These are phyloP conservation scores for Phyllachora maydis DNA, from an alignment of 2,329 filamentous ascomycete genomes.

Conservation along the genomic window DNA sequence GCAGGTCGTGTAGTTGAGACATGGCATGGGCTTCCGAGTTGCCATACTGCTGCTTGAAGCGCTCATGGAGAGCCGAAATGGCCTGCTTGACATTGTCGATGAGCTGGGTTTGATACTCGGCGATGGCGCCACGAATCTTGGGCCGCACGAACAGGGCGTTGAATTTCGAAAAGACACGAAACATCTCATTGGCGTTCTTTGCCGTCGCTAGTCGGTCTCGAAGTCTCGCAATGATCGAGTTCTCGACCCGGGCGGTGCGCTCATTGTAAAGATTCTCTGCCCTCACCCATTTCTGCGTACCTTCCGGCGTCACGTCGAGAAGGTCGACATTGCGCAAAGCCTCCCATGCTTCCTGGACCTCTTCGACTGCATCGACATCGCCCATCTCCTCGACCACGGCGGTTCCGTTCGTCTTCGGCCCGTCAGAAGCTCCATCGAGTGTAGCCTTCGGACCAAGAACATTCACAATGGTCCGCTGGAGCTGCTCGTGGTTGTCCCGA, in stretches of 20 bases:
- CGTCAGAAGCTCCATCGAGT: constrained; percentile 29
- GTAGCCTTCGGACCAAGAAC: constrained; percentile 66
- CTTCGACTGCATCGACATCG: constrained; percentile 90
- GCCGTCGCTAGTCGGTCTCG: constrained; percentile 85
- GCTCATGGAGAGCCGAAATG: constrained; percentile 80
- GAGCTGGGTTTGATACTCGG: constrained; percentile 92
- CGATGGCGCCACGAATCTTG: constrained; percentile 96
- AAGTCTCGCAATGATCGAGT: constrained; percentile 90
- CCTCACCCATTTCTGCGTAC: constrained; percentile 79
- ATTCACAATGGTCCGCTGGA: constrained; percentile 89
- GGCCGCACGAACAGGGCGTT: constrained; percentile 95
- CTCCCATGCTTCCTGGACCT: constrained; percentile 87
- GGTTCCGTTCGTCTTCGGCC: constrained; percentile 31
- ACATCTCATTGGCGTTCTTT: constrained; percentile 98
- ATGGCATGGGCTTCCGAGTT: constrained; percentile 96
- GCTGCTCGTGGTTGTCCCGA: constrained; percentile 89
- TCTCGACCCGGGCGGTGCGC: constrained; percentile 88
- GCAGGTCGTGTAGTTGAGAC: constrained; percentile 89
- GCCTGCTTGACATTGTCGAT: constrained; percentile 97
- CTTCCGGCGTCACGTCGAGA: constrained; percentile 75
- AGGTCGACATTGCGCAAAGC: constrained; percentile 89
- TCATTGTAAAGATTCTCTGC: constrained; percentile 96
- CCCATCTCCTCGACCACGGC: constrained; percentile 84
- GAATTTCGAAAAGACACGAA: constrained; percentile 98
- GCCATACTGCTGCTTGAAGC: constrained; percentile 97